Conservation (phyloP, 441 rosid species). For the Pelargonium citronellum region DNA sequence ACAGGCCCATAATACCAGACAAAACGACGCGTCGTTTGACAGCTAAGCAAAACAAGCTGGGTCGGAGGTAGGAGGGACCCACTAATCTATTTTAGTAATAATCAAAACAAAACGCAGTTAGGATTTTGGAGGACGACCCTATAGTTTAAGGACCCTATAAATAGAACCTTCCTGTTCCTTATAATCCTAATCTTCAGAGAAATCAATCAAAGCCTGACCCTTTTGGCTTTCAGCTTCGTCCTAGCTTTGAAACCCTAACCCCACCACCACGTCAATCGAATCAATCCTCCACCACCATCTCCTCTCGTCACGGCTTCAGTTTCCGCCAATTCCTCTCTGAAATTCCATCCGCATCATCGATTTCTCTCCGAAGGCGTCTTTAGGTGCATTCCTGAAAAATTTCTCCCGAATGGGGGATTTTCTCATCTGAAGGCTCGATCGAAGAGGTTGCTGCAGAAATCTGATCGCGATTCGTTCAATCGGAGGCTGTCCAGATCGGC, state of each 20-base stretch:
- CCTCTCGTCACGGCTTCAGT: not conserved
- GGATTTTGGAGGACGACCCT: too few relatives aligned
- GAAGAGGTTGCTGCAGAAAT: not conserved
- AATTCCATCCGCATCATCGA: not conserved
- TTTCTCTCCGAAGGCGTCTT: not conserved
- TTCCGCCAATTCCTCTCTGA: not conserved
- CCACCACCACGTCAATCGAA: not conserved
- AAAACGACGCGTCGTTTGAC: too few relatives aligned
- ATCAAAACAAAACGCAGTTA: not conserved
- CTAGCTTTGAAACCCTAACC: constrained; percentile 1
- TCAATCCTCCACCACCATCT: not conserved
- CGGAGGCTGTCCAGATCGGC: constrained; percentile 11
- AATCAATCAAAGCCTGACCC: not conserved
- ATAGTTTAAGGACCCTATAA: not conserved
- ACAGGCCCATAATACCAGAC: too few relatives aligned
- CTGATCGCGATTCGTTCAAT: not conserved
- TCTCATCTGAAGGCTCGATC: not conserved
- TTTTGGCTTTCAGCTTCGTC: not conserved
- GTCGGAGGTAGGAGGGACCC: not conserved
- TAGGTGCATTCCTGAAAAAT: not conserved
- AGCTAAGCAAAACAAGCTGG: too few relatives aligned
- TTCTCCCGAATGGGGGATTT: not conserved
- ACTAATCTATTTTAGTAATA: not conserved
- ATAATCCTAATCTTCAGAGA: not conserved
- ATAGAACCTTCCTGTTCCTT: not conserved